Evolutionary conservation across 305 asterid species (phyloP).

Genomic region (Solanum hybrid): DNA sequence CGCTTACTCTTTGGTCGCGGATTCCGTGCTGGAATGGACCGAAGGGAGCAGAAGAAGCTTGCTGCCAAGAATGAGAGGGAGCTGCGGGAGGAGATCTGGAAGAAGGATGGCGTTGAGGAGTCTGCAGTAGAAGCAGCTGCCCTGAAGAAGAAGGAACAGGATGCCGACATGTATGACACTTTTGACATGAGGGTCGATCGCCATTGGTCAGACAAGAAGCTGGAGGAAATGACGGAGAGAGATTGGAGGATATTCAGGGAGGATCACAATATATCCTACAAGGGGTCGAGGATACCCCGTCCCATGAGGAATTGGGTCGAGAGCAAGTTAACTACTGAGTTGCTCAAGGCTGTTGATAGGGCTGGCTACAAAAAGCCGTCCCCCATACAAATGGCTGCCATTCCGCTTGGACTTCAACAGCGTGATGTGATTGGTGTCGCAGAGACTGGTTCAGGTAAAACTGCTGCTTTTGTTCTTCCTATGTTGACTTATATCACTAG

Average conservation of each 20-base stretch:
- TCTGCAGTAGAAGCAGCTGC: slow-evolving; percentile 64
- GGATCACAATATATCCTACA: slow-evolving; percentile 69
- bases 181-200: slow-evolving; percentile 73
- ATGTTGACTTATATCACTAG: slow-evolving; percentile 73
- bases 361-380: slow-evolving; percentile 76
- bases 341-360: slow-evolving; percentile 63
- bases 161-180: slow-evolving; percentile 64
- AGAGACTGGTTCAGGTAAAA: slow-evolving; percentile 89
- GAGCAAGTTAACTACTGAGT: slow-evolving; percentile 53
- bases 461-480: slow-evolving; percentile 88
- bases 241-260: slow-evolving; percentile 87
- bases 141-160: slow-evolving; percentile 59
- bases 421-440: slow-evolving; percentile 77
- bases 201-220: slow-evolving; percentile 86
- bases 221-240: slow-evolving; percentile 77
- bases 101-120: slow-evolving; percentile 71
- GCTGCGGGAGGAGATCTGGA: slow-evolving; percentile 48
- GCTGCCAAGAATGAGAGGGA: slow-evolving; percentile 77
- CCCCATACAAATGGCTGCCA: slow-evolving; percentile 85
- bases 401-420: slow-evolving; percentile 80
- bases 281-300: slow-evolving; percentile 76
- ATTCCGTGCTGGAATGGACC: slow-evolving; percentile 68
- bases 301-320: slow-evolving; percentile 85
- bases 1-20: slow-evolving; percentile 69
- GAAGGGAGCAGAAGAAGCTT: slow-evolving; percentile 79